phyloP scores from a whole-genome alignment of 1,284 basidiomycete species.

The Irpex lacteus region DNA sequence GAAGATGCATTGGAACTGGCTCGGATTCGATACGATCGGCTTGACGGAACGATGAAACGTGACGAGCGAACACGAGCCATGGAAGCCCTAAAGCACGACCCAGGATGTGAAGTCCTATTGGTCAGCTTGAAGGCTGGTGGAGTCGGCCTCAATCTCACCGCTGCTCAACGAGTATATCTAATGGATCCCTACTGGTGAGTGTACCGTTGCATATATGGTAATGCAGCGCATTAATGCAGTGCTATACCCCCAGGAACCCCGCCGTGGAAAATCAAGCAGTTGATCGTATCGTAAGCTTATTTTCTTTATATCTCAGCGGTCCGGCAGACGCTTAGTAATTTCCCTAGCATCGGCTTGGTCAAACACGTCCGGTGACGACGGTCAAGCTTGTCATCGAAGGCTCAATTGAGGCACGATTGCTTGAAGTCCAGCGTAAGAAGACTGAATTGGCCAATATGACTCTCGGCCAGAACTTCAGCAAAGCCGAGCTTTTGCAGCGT shows the following conservation, averaged over 20 bases:
- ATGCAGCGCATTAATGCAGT: background rate
- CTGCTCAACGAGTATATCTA: constrained; percentile 89
- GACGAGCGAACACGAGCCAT: constrained; percentile 90
- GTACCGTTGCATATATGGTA: background rate
- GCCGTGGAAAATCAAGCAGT: constrained; percentile 96
- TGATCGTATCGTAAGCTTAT: constrained; percentile 74
- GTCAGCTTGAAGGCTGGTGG: constrained; percentile 97
- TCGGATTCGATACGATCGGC: constrained; percentile 81
- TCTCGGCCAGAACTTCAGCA: constrained; percentile 76
- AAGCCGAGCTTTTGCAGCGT: constrained; percentile 79
- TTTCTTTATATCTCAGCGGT: background rate
- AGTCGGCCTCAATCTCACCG: constrained; percentile 91
- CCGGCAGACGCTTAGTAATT: constrained; percentile 16
- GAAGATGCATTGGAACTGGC: constrained; percentile 86
- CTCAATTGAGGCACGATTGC: constrained; percentile 86
- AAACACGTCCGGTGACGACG: constrained; percentile 87
- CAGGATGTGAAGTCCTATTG: constrained; percentile 85
- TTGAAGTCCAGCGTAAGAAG: constrained; percentile 94
- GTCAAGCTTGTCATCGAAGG: constrained; percentile 92
- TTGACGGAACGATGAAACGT: constrained; percentile 97
- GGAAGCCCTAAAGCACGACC: constrained; percentile 85
- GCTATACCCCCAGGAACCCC: constrained; percentile 71
- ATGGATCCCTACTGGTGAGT: constrained; percentile 93
- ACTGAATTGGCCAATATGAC: constrained; percentile 90
- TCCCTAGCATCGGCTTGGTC: constrained; percentile 86